These are phyloP conservation scores for Galeopsis tetrahit DNA, from an alignment of 257 asterid genomes.

Conservation along the genomic window DNA sequence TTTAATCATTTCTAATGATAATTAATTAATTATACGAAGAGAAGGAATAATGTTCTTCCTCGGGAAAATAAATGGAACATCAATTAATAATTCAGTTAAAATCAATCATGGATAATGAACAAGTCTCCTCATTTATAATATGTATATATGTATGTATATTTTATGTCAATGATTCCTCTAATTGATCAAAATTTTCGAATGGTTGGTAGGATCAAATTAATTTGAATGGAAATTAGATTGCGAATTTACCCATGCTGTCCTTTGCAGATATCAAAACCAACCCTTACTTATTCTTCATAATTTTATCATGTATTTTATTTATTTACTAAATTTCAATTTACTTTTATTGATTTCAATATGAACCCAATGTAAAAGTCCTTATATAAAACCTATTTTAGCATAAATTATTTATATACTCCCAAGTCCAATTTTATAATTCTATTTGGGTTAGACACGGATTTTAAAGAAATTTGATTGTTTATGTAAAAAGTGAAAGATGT, in stretches of 20 bases:
- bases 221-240: conserved; percentile 28
- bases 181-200: conserved; percentile 41
- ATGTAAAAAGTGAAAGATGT: too few species aligned
- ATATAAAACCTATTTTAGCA: neutral
- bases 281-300: neutral
- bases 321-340: neutral
- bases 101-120: conserved; percentile 48
- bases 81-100: conserved; percentile 20
- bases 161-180: conserved; percentile 44
- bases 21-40: conserved; percentile 16
- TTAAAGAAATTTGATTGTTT: too few species aligned
- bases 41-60: conserved; percentile 31
- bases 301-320: neutral
- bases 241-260: conserved; percentile 13
- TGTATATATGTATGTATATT: neutral
- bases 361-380: neutral
- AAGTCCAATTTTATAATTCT: too few species aligned
- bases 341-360: neutral
- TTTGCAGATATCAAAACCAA: neutral
- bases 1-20: conserved; percentile 38
- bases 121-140: conserved; percentile 31
- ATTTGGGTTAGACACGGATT: too few species aligned
- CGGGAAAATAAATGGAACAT: conserved; percentile 41
- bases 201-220: conserved; percentile 41
- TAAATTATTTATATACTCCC: too few species aligned